A percentile compares a stretch with the other conserved stretches of the same genome.
phyloP scores from a whole-genome alignment of 805 yeast genomes.

The Kurtzmaniella fragi region DNA sequence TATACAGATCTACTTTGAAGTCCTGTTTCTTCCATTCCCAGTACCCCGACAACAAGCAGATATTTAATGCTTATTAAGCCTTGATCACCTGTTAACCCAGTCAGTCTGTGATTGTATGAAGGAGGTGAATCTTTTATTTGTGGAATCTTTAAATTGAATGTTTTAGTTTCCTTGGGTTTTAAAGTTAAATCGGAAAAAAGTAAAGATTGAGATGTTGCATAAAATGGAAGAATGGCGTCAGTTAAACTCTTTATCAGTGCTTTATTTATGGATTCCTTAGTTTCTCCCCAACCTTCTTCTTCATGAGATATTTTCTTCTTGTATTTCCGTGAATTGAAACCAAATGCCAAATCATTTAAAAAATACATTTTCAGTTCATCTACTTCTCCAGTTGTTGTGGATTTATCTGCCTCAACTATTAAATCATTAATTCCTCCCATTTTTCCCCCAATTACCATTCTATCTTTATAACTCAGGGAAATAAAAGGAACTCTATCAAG shows the following conservation, averaged over 20 bases:
- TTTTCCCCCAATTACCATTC: conserved; percentile 26
- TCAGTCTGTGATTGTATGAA: conserved; percentile 36
- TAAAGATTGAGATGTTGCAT: conserved; percentile 34
- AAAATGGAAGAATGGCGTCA: conserved; percentile 33
- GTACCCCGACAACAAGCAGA: conserved; percentile 30
- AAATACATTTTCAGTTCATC: conserved; percentile 17
- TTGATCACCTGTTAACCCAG: conserved; percentile 34
- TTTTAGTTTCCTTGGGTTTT: conserved; percentile 11
- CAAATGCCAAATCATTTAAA: conserved; percentile 30
- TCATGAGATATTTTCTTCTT: conserved; percentile 6
- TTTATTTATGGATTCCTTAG: conserved; percentile 3
- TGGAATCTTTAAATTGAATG: conserved; percentile 20
- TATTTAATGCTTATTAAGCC: conserved; percentile 34
- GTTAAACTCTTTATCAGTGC: conserved; percentile 18
- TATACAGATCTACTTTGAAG: conserved; percentile 22
- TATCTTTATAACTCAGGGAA: conserved; percentile 8
- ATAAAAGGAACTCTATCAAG: conserved; percentile 21
- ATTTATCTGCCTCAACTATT: conserved; percentile 12
- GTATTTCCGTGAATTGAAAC: conserved; percentile 19
- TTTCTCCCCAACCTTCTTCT: background rate
- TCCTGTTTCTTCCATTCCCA: conserved; percentile 10
- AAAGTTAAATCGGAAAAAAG: conserved; percentile 29
- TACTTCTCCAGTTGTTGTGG: conserved; percentile 7
- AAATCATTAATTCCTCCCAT: conserved; percentile 35
- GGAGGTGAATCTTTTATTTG: conserved; percentile 29